A percentile compares a stretch with the other conserved stretches of the same genome.
Conservation (phyloP, 1,284 basidiomycete species). For the Phenoliferia sp. region DNA sequence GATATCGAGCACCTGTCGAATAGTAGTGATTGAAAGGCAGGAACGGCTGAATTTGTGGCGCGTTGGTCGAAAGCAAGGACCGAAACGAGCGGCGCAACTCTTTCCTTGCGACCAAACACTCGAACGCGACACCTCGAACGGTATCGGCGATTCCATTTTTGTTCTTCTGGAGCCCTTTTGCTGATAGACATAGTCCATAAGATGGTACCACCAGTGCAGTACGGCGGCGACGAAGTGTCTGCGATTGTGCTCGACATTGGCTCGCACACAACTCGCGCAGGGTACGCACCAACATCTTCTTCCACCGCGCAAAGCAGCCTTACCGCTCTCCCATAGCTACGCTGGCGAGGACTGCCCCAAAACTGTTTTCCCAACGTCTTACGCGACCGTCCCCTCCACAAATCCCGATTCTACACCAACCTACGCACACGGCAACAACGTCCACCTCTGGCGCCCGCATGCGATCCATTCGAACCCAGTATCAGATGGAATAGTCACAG, state of each 20-base stretch:
- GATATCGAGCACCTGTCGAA: too few species aligned
- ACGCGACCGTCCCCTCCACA: slow-evolving; percentile 60
- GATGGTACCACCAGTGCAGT: slow-evolving; percentile 16
- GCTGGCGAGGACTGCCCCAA: slow-evolving; percentile 96
- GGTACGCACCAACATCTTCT: slow-evolving; percentile 46
- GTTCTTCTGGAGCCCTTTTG: too few species aligned
- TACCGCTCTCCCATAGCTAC: slow-evolving; percentile 51
- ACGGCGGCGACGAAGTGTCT: slow-evolving; percentile 56
- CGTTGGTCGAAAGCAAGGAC: too few species aligned
- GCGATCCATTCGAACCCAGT: slow-evolving; percentile 86
- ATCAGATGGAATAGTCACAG: slow-evolving; percentile 61
- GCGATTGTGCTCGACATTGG: slow-evolving; percentile 95
- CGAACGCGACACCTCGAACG: too few species aligned
- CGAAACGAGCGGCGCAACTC: too few species aligned
- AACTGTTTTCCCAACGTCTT: slow-evolving; percentile 81
- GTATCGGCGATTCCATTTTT: too few species aligned
- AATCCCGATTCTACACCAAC: slow-evolving; percentile 37
- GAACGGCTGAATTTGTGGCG: too few species aligned
- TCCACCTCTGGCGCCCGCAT: slow-evolving; percentile 66
- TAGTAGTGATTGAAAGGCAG: too few species aligned
- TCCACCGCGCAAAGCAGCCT: too few species aligned
- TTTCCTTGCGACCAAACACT: too few species aligned
- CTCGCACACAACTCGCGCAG: slow-evolving; percentile 79
- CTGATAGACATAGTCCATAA: too few species aligned
- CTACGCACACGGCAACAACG: slow-evolving; percentile 45